phyloP scores from a whole-genome alignment of 805 yeast species.

The Starmera pachycereana region DNA sequence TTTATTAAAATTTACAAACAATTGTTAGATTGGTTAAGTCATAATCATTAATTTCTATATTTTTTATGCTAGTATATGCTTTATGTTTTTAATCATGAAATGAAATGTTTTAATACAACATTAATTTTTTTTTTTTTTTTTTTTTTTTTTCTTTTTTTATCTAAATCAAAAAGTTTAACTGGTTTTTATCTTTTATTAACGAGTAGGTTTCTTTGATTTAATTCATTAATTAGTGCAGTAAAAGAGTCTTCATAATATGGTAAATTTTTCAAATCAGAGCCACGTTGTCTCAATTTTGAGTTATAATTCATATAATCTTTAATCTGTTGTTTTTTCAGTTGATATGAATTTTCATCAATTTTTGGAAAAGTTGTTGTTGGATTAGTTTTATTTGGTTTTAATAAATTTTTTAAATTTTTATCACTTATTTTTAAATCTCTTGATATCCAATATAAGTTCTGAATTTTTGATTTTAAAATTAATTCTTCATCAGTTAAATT shows the following conservation, averaged over 20 bases:
- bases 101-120: no score
- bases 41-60: no score
- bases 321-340: conserved; percentile 3
- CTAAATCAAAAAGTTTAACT: neutral
- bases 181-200: neutral
- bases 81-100: neutral
- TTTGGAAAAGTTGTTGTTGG: neutral
- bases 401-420: no score
- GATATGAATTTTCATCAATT: neutral
- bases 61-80: neutral
- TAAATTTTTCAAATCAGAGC: conserved; percentile 17
- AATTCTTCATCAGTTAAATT: conserved; percentile 10
- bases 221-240: conserved; percentile 20
- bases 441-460: neutral
- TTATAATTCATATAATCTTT: conserved; percentile 13
- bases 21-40: no score
- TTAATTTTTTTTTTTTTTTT: no score
- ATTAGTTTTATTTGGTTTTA: neutral
- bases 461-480: conserved; percentile 1
- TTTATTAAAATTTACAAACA: no score
- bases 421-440: neutral
- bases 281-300: conserved; percentile 18
- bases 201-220: conserved; percentile 15
- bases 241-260: conserved; percentile 23
- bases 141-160: no score